Conservation (phyloP, 1,284 basidiomycete genomes). For the Vanrija humicola region DNA sequence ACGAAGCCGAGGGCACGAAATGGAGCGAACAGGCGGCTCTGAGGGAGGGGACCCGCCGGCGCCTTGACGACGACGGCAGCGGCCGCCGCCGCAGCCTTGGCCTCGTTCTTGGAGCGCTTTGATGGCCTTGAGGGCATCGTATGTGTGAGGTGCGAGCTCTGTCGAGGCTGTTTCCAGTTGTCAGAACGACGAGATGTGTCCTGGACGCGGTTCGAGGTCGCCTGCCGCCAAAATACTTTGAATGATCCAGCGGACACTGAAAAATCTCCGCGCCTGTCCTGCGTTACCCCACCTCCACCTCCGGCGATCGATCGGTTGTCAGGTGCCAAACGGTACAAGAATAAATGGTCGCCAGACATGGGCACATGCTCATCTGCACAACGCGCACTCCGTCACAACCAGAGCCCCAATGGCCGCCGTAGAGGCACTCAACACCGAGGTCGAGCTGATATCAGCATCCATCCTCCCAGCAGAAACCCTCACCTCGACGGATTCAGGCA, state of each 20-base stretch:
- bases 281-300: too few relatives aligned
- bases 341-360: too few relatives aligned
- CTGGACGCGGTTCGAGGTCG: neutral
- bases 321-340: too few relatives aligned
- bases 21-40: slow-evolving; percentile 71
- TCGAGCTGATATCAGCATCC: slow-evolving; percentile 53
- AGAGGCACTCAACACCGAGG: slow-evolving; percentile 26
- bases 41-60: slow-evolving; percentile 14
- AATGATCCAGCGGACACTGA: neutral
- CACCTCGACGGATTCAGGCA: slow-evolving; percentile 18
- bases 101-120: slow-evolving; percentile 17
- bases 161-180: neutral
- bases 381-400: too few relatives aligned
- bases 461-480: slow-evolving; percentile 60
- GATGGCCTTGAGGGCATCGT: slow-evolving; percentile 14
- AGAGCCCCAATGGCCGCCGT: too few relatives aligned
- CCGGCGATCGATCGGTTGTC: too few relatives aligned
- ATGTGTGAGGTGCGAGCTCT: too few relatives aligned
- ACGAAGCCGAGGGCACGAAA: slow-evolving; percentile 92
- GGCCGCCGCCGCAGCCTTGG: neutral
- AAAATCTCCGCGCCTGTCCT: neutral
- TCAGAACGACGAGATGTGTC: neutral
- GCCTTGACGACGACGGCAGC: neutral
- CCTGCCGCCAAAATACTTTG: neutral
- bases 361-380: too few relatives aligned